Conservation (phyloP, 495 filamentous ascomycete species). For the Hypoxylon rickii region DNA sequence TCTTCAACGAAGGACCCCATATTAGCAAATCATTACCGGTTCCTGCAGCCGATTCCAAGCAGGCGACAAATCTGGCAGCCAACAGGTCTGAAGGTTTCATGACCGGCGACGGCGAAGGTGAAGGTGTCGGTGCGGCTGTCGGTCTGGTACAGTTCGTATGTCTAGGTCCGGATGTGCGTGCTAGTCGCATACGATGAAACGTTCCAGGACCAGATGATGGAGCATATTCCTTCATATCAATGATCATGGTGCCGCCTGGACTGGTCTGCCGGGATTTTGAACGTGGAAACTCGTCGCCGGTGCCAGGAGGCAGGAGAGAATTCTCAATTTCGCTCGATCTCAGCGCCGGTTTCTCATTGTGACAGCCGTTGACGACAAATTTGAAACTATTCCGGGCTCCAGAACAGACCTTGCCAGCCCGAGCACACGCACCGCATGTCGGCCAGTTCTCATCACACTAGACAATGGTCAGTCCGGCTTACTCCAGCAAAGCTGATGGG, state of each 20-base stretch:
- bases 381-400: constrained; percentile 37
- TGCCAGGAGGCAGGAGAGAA: constrained; percentile 10
- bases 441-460: constrained; percentile 52
- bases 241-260: constrained; percentile 13
- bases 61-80: constrained; percentile 22
- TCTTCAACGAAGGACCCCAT: constrained; percentile 31
- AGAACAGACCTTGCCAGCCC: constrained; percentile 44
- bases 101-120: constrained; percentile 17
- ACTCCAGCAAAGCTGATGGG: background rate
- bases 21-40: constrained; percentile 35
- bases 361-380: constrained; percentile 40
- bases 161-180: constrained; percentile 9
- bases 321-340: constrained; percentile 11
- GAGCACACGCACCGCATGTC: constrained; percentile 45
- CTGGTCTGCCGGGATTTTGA: constrained; percentile 7
- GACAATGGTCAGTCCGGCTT: constrained; percentile 3
- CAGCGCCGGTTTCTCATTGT: constrained; percentile 22
- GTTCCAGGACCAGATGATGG: constrained; percentile 17
- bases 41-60: constrained; percentile 25
- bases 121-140: constrained; percentile 6
- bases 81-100: constrained; percentile 27
- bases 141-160: background rate
- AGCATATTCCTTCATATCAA: constrained; percentile 30
- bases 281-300: constrained; percentile 1
- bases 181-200: constrained; percentile 30